Base-by-base conservation (phyloP, 768 basidiomycete species). In the Leucocoprinus sp. region DNA sequence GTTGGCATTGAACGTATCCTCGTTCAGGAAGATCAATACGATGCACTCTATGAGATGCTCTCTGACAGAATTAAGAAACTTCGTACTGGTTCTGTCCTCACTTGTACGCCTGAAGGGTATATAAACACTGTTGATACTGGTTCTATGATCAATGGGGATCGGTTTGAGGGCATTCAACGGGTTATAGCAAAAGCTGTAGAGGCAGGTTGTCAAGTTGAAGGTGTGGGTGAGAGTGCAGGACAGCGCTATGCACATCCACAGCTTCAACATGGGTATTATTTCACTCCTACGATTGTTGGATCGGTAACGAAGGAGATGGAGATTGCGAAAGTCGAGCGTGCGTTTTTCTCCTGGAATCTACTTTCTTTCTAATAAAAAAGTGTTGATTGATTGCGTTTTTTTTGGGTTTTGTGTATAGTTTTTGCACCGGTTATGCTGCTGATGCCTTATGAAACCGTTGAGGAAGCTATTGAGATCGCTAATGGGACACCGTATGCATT, bases 1-100 rank as follows among this genome's bases (percentile, higher is more conserved):
- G 95, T 99, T 55, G 95, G 93, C 27, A 88, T 93, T 51, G 95
- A 99, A 62, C 79, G 93, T 2, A 75, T 98, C 52, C 76, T 98
- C 37, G 90, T 98, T 28, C 92, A 93, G 55, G 58, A 67, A 0
- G 71, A 72, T 0, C 83, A 90, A 55, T 85, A 93, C 54, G 78
- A 91, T 37, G 77, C 81, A 4, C 75, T 98, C 39, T 75, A 82
- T 53, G 66, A 69, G 2, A 71, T 80, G 17, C 70, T 97, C 54
- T 57, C 65, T 17, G 75, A 80, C n/a, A 76, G 83, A 12, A 75
- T 80, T 28, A 60, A 64, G 26, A 79, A 77, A 54, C 68, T 97
- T 40, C 84, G 90, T n/a, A 65, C 79, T 18, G 92, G 87, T 4
- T 82, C 84, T 7, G 84, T 88, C 14, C 69, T 92, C 42, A 69